Base-by-base conservation (phyloP, 1,284 basidiomycete species). In the Moesziomyces globuligerus region DNA sequence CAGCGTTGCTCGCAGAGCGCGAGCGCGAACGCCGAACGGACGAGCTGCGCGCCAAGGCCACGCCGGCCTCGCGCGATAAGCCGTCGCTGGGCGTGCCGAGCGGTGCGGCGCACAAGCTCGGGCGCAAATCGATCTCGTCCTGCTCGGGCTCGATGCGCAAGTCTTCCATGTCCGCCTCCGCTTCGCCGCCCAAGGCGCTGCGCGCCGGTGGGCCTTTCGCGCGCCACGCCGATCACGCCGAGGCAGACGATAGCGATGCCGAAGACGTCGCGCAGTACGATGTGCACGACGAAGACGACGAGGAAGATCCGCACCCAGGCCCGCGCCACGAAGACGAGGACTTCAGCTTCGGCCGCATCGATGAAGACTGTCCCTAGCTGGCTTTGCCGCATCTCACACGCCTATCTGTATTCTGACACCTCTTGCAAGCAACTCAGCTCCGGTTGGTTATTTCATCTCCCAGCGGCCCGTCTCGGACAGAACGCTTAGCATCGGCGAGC, bases 81-180 rank as follows among this genome's bases (percentile, higher is more conserved):
- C 28, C 68, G 13, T 58, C 57, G 7, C 25, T 48, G 7, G 56
- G 68, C 7, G 62, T 71, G 9, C 68, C 68, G 2, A 66, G 62
- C 34, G 68, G 68, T 17, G 62, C 68, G 20, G 68, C 68, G 11
- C 68, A 71, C 54, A 53, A 42, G 24, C 32, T 66, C 1, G 68
- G 68, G 2, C 68, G 68, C 45, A 71, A 71, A 18, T 71, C 68
- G 15, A 62, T 71, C 57, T 71, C 68, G n/a, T 71, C 68, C 7
- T 66, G 56, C 44, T 66, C 62, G 4, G 58, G 53, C 21, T 54
- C 58, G 18, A 54, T 71, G 62, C 68, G 68, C 58, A 66, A 58
- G 48, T 45, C 43, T 11, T 61, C 68, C 3, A 36, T 45, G 17
- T 53, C 68, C 3, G 61, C 55, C 42, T 64, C 60, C 6, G 48